Base-by-base conservation (phyloP, 2,329 filamentous ascomycete genomes). In the Pseudogymnoascus sp. region DNA sequence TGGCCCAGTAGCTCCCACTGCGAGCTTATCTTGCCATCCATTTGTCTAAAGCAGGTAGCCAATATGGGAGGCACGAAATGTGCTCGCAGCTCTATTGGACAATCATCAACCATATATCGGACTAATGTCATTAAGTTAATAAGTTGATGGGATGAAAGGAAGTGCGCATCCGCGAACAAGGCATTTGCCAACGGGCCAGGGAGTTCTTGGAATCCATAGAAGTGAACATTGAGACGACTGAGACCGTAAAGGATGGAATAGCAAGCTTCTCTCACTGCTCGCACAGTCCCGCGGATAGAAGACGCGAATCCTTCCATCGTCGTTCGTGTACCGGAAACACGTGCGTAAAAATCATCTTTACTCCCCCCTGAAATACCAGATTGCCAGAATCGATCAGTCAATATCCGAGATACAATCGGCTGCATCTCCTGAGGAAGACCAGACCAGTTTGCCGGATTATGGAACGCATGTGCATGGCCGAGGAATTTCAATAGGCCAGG, bases 371-470 rank as follows among this genome's bases (percentile, higher is more conserved):
- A 97, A 60, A 99, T 99, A 8, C 94, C 94, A 5, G 92, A 91
- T 78, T 99, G 94, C 94, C 94, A 99, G 74, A 99, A 99, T 23
- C 94, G 84, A 75, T 99, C 94, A 12, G 92, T 96, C 22, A 99
- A 78, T 19, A 97, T 91, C 22, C 90, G 84, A 45, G 86, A 84
- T 39, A 97, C 89, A 60, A 96, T 85, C 4, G 82, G 78, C 63
- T 87, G 87, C 80, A 95, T 88, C 42, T 95, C 91, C 9, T 79
- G 73, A 1, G 92, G 88, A 14, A 96, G 77, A 33, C 87, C 84
- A 8, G 82, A 80, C 93, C 94, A 99, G 71, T 92, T 95, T 19
- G 84, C 80, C 1, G 90, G 84, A 69, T 96, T 92, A 72, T 96
- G 92, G 65, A 95, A 92, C 1, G 91, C 90, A 76, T 97, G 93